Evolutionary conservation across 2,329 filamentous ascomycete species (phyloP), one percentile per base, ranked within the genome.

Genomic region (Colletotrichum costaricense): DNA sequence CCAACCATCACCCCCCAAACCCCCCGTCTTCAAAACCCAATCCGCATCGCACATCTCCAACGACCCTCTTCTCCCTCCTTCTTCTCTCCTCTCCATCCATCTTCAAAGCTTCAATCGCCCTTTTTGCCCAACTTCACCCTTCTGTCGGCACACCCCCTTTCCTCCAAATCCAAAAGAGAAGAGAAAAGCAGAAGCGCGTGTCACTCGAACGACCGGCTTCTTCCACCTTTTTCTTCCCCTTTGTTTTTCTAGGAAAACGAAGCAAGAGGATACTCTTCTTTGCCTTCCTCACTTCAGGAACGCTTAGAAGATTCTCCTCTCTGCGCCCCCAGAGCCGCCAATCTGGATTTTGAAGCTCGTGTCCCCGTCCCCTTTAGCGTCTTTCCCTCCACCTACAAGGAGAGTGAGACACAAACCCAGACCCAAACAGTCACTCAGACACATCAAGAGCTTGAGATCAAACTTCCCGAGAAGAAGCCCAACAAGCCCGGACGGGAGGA

Each of bases 301-400:
- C 85, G 84, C 81, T 83, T 84, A 94, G 92, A 92, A 91, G 89
- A 89, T 91, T 86, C 84, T 88, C 86, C 73, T 75, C 74, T 72
- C 86, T 83, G 86, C 91, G 88, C 87, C 86, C 85, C 84, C 80
- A 92, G 93, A 92, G 92, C 93, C 93, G 94, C 89, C 94, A 98
- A 95, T 90, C 95, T 98, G 95, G 95, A 98, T 94, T 98, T 97
- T 97, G 95, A 98, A 94, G 95, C 95, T 88, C 94, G 95, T 88
- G 94, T 98, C 88, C 95, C 96, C 90, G 97, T 98, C 88, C 96
- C 96, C 89, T 97, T 98, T 93, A 98, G 95, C 94, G 94, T 98
- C 93, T 98, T 98, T 92, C 96, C 96, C 90, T 98, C 95, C 87
- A 94, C 95, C 88, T 98, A 98, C 91, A 92, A 93, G 85, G 89